Evolutionary conservation across 805 yeast species (phyloP), one percentile per base, ranked within the genome.

Genomic region (Candida vartiovaarae): DNA sequence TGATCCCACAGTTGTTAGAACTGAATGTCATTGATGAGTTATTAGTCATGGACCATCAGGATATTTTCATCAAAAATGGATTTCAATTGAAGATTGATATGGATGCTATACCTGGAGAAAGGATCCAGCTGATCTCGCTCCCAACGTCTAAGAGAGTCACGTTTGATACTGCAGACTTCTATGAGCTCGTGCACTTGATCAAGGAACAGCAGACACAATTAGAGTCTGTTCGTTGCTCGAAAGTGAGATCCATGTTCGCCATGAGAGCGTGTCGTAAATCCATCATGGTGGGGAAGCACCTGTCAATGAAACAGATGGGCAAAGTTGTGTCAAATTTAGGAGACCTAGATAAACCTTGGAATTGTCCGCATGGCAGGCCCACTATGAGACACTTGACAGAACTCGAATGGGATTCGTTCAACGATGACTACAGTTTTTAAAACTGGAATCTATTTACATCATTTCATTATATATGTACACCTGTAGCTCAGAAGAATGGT

Each of bases 301-400:
- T 93, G 37, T 71, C 69, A 6, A 51, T 43, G 29, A 67, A 61
- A 7, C 74, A 78, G 6, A 93, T 93, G 99, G 59, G 62, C 2
- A 66, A 57, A 33, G 78, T 93, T 3, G 90, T 93, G 5, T 59
- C 66, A 29, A 74, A 88, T 55, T 66, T 93, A 41, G 77, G 91
- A 9, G 66, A 61, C 0, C 68, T 93, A 33, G 90, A 88, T 48
- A 86, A 87, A 58, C 99, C 99, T 0, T 93, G 99, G 99, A 74
- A 74, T 43, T 75, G 80, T 53, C 99, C 99, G 0, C 99, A 93
- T 64, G 99, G 99, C 0, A 69, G 99, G 50, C 99, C 99, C 0
- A 93, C 99, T 1, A 80, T 93, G 84, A 73, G 99, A 43, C 97
- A 91, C 62, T 68, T 91, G 46, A 77, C 82, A 47, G 88, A 85